Conservation (phyloP, 1,139 yeast genomes). For the Nakaseomyces uthaithaninus region DNA sequence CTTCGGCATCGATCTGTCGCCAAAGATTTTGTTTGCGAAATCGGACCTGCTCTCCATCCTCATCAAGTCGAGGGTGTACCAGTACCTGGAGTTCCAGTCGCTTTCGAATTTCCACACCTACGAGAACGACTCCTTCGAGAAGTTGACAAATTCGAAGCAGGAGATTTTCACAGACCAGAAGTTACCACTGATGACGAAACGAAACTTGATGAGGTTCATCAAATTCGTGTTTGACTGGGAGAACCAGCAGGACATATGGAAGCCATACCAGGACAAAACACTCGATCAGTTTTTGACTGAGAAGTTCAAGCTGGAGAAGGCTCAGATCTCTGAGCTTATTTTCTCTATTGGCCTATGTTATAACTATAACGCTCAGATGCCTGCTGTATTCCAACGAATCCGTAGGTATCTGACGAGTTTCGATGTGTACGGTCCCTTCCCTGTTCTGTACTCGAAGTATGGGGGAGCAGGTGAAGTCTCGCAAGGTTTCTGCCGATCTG, state of each 20-base stretch:
- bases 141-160: constrained; percentile 74
- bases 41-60: constrained; percentile 74
- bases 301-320: constrained; percentile 60
- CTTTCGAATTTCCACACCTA: constrained; percentile 82
- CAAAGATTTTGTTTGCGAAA: constrained; percentile 79
- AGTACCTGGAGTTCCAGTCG: constrained; percentile 87
- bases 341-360: constrained; percentile 79
- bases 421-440: constrained; percentile 90
- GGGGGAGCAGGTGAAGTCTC: constrained; percentile 96
- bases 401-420: constrained; percentile 78
- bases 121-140: constrained; percentile 84
- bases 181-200: constrained; percentile 64
- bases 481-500: constrained; percentile 95
- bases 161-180: constrained; percentile 90
- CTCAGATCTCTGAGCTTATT: constrained; percentile 75
- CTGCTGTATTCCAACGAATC: constrained; percentile 70
- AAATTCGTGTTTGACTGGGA: constrained; percentile 78
- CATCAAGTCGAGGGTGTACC: constrained; percentile 76
- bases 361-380: constrained; percentile 50
- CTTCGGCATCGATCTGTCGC: constrained; percentile 84
- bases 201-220: constrained; percentile 84
- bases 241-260: constrained; percentile 45
- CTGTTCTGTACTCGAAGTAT: constrained; percentile 82
- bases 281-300: constrained; percentile 50
- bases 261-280: constrained; percentile 47